Percentiles rank a stretch among this genome's conserved stretches.
phyloP scores from a whole-genome alignment of 2,329 filamentous ascomycete genomes.

The Exophiala sp. region DNA sequence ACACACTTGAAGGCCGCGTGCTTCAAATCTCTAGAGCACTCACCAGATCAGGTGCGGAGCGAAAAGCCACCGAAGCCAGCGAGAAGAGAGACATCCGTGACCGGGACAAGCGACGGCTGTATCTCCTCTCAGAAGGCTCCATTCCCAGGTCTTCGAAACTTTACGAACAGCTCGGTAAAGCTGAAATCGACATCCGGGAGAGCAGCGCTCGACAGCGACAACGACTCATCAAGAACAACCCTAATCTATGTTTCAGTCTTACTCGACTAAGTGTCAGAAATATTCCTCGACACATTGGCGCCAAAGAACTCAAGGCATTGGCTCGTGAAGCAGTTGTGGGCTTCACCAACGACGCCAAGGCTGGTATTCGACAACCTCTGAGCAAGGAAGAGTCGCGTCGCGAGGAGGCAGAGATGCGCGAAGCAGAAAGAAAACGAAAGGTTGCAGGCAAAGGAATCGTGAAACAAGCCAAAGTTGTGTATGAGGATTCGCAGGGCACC shows the following conservation, averaged over 20 bases:
- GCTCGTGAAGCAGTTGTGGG: conserved; percentile 90
- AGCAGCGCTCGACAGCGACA: conserved; percentile 83
- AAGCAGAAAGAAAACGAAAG: conserved; percentile 76
- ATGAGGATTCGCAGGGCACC: conserved; percentile 73
- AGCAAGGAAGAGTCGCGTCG: conserved; percentile 86
- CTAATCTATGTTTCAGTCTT: conserved; percentile 79
- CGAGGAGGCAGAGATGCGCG: conserved; percentile 73
- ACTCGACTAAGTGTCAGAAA: conserved; percentile 91
- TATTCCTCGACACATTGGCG: conserved; percentile 74
- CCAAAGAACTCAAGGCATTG: conserved; percentile 86
- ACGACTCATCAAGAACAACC: conserved; percentile 86
- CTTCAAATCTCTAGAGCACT: conserved; percentile 83
- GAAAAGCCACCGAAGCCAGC: conserved; percentile 67
- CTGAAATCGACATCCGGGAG: conserved; percentile 84
- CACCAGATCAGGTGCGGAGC: conserved; percentile 72
- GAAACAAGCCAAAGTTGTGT: conserved; percentile 90
- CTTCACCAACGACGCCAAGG: conserved; percentile 86
- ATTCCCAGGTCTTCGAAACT: conserved; percentile 74
- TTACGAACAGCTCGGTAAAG: conserved; percentile 69
- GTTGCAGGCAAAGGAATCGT: conserved; percentile 82
- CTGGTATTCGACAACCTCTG: conserved; percentile 68
- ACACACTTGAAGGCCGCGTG: conserved; percentile 86
- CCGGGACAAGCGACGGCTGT: conserved; percentile 86
- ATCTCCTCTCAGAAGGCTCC: conserved; percentile 80
- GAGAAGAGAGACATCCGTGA: conserved; percentile 60